Conservation (phyloP, 139 green algal genomes). For the Asterochloris sp. region DNA sequence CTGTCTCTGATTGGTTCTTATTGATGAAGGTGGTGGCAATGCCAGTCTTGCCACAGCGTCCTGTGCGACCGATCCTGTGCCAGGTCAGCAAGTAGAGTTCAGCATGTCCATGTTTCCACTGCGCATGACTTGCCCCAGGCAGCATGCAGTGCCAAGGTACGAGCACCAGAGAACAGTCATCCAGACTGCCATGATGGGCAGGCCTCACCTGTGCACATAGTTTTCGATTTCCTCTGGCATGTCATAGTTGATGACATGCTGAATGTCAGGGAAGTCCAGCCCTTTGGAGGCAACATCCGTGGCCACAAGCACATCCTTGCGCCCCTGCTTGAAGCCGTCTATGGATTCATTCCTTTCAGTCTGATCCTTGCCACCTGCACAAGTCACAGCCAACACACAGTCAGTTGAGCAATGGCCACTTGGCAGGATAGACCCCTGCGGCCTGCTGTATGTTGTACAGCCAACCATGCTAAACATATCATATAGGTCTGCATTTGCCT, state of each 20-base stretch:
- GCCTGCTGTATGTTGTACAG: no score
- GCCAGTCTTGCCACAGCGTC: conserved; percentile 94
- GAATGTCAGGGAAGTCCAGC: conserved; percentile 86
- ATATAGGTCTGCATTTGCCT: no score
- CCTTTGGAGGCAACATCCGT: conserved; percentile 97
- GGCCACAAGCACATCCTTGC: conserved; percentile 95
- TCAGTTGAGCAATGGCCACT: no score
- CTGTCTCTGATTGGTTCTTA: conserved; percentile 86
- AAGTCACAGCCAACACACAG: no score
- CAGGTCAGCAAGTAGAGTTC: neutral
- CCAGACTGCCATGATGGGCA: conserved; percentile 19
- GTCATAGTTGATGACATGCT: conserved; percentile 99
- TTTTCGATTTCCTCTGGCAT: conserved; percentile 99
- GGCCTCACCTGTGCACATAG: conserved; percentile 89
- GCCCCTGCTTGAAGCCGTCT: conserved; percentile 81
- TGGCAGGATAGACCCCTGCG: no score
- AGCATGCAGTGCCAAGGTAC: neutral
- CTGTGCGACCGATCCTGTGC: conserved; percentile 75
- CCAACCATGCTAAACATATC: no score
- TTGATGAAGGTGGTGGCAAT: conserved; percentile 99
- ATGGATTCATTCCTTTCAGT: conserved; percentile 85
- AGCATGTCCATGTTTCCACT: neutral
- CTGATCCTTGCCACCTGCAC: conserved; percentile 83
- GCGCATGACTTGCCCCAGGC: neutral
- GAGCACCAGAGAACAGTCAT: neutral